phyloP scores from a whole-genome alignment of 176 grass and related monocot genomes.

The Avena sativa region DNA sequence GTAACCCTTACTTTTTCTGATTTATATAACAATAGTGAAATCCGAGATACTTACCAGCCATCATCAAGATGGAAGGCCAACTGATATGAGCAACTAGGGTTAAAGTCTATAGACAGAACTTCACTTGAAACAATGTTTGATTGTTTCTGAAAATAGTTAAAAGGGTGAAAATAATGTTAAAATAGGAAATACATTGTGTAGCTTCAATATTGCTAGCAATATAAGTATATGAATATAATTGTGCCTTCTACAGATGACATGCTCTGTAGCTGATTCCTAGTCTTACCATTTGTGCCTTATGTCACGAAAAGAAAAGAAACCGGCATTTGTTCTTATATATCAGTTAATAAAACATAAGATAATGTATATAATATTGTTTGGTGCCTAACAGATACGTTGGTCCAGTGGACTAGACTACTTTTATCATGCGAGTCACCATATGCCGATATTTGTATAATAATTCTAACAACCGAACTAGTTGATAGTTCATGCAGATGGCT shows the following conservation, averaged over 20 bases:
- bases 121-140: slow-evolving; percentile 77
- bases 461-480: slow-evolving; percentile 10
- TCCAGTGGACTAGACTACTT: background rate
- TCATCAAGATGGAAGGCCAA: slow-evolving; percentile 93
- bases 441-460: background rate
- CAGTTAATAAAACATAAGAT: slow-evolving; percentile 24
- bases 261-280: background rate
- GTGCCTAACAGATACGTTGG: background rate
- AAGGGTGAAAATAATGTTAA: slow-evolving; percentile 14
- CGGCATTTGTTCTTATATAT: background rate
- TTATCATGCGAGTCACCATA: background rate
- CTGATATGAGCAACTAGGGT: slow-evolving; percentile 77
- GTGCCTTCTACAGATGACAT: slow-evolving; percentile 10
- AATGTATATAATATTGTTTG: slow-evolving; percentile 16
- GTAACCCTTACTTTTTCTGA: background rate
- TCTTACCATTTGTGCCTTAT: slow-evolving; percentile 3
- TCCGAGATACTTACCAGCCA: slow-evolving; percentile 68
- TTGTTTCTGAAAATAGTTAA: slow-evolving; percentile 74
- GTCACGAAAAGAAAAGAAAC: background rate
- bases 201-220: background rate
- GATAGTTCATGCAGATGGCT: slow-evolving; percentile 10
- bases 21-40: slow-evolving; percentile 22
- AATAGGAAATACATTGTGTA: background rate
- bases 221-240: background rate
- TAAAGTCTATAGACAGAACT: slow-evolving; percentile 79